These are phyloP conservation scores for Lodderomyces oxycetoniae DNA, from an alignment of 1,139 yeast species.

Conservation along the genomic window DNA sequence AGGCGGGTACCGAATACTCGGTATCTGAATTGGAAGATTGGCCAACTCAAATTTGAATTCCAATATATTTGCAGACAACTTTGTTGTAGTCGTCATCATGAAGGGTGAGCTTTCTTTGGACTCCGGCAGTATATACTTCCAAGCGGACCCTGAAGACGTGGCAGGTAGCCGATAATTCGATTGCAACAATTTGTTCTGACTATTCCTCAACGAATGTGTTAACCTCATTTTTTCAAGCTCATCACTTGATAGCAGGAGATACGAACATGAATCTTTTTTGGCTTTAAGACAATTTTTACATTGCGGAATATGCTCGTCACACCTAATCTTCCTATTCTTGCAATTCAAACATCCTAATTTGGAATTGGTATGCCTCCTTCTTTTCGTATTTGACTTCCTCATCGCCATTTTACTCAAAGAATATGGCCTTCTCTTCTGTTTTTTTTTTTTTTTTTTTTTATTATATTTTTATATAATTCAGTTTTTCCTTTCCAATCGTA, in stretches of 20 bases:
- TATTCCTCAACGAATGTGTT: constrained; percentile 27
- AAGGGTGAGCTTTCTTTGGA: no score
- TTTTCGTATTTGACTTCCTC: constrained; percentile 8
- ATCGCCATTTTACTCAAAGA: background rate
- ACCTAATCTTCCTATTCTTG: constrained; percentile 42
- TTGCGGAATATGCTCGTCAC: constrained; percentile 42
- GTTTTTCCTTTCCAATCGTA: no score
- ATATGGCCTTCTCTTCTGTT: background rate
- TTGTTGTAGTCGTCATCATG: background rate
- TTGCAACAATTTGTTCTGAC: constrained; percentile 27
- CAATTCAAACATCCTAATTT: constrained; percentile 42
- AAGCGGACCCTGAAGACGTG: constrained; percentile 2
- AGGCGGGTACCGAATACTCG: constrained; percentile 21
- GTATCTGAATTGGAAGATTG: constrained; percentile 22
- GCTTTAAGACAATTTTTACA: constrained; percentile 38
- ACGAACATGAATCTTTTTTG: constrained; percentile 30
- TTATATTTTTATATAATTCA: background rate
- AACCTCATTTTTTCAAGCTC: constrained; percentile 26
- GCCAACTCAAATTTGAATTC: constrained; percentile 26
- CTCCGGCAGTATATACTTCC: no score
- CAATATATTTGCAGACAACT: constrained; percentile 11
- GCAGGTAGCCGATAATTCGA: constrained; percentile 29
- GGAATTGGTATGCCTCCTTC: constrained; percentile 41
- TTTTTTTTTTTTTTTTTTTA: background rate
- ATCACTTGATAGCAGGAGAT: constrained; percentile 21